A percentile compares a stretch with the other conserved stretches of the same genome.
Evolutionary conservation across 225 moss, liverwort and hornwort genomes (phyloP).

Genomic region (Lunularia cruciata): DNA sequence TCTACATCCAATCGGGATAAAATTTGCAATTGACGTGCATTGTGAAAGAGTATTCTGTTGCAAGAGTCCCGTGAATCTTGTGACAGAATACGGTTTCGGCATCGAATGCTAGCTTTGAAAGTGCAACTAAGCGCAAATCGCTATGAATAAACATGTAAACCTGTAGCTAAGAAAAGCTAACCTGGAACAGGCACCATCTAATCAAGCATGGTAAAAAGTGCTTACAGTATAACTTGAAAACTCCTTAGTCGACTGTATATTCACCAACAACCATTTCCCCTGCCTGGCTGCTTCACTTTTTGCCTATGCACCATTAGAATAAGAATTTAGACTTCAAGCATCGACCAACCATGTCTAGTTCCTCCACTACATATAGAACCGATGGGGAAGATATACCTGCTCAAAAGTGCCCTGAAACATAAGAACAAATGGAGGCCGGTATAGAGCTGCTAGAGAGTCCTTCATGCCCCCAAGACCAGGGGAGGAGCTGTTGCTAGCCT

Average conservation of each 20-base stretch:
- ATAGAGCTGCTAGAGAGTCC: conserved; percentile 94
- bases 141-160: too few species aligned
- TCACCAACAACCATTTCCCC: conserved; percentile 94
- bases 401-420: conserved; percentile 99
- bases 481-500: conserved; percentile 51
- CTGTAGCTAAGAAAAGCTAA: not conserved
- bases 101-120: too few species aligned
- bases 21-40: too few species aligned
- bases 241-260: conserved; percentile 90
- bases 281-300: conserved; percentile 92
- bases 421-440: conserved; percentile 90
- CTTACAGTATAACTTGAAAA: conserved; percentile 91
- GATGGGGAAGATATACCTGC: conserved; percentile 47
- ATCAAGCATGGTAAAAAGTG: not conserved
- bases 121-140: too few species aligned
- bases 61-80: too few species aligned
- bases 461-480: conserved; percentile 60
- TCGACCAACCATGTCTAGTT: too few species aligned
- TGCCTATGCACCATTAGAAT: conserved; percentile 52
- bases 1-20: too few species aligned
- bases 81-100: too few species aligned
- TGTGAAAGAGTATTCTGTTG: too few species aligned
- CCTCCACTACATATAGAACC: not conserved
- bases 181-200: not conserved
- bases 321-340: too few species aligned